Evolutionary conservation across 2,329 filamentous ascomycete species (phyloP).

Genomic region (Neofusicoccum cordaticola): DNA sequence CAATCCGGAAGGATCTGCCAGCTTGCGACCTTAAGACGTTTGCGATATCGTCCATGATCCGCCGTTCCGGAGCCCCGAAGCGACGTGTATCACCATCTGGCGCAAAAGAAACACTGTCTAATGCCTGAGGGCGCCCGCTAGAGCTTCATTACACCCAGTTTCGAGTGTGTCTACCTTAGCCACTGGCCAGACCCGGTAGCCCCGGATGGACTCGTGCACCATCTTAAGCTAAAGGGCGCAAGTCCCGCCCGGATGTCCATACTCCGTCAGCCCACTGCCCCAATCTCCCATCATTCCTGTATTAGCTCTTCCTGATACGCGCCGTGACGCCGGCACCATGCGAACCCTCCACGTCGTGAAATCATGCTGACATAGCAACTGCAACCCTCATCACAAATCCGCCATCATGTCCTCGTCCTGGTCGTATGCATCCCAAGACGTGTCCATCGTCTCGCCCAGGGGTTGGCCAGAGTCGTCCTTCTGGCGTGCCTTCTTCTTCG

Average conservation of each 20-base stretch:
- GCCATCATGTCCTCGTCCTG: constrained; percentile 42
- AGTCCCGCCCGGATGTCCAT: neutral
- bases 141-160: neutral
- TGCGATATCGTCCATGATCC: neutral
- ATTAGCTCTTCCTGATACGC: constrained; percentile 6
- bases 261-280: neutral
- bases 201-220: neutral
- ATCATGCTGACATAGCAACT: neutral
- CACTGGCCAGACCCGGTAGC: neutral
- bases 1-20: neutral
- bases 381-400: constrained; percentile 28
- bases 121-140: neutral
- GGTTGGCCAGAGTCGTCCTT: constrained; percentile 36
- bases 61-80: neutral
- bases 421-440: constrained; percentile 32
- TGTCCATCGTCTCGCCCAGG: constrained; percentile 35
- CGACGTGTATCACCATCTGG: neutral
- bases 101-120: neutral
- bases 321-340: constrained; percentile 1
- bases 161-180: neutral
- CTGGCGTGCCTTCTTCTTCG: constrained; percentile 47
- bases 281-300: neutral
- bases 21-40: neutral
- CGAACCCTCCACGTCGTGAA: neutral
- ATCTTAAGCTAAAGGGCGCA: neutral